These are phyloP conservation scores for Pyrus hybrid DNA, from an alignment of 331 rosid genomes.

Conservation along the genomic window DNA sequence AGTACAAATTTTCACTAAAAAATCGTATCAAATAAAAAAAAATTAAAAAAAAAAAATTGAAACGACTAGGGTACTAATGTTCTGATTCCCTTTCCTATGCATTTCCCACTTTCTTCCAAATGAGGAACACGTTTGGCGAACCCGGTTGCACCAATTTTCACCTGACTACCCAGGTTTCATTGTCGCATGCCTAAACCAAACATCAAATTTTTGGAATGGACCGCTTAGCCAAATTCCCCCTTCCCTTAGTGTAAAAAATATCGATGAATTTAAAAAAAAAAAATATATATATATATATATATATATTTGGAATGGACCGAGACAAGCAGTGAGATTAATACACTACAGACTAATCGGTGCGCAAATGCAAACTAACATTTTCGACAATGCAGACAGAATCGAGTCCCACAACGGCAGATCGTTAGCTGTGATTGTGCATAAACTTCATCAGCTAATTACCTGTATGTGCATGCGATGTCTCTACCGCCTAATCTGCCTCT, in stretches of 20 bases:
- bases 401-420: neutral
- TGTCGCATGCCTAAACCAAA: neutral
- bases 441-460: neutral
- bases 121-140: too few relatives aligned
- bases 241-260: too few relatives aligned
- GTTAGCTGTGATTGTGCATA: neutral
- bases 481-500: neutral
- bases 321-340: neutral
- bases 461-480: neutral
- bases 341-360: neutral
- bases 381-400: neutral
- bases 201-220: neutral
- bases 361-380: neutral
- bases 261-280: too few relatives aligned
- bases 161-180: neutral
- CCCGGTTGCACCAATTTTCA: neutral
- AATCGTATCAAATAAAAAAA: too few relatives aligned
- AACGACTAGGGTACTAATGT: too few relatives aligned
- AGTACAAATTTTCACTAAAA: too few relatives aligned
- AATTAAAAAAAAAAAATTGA: too few relatives aligned
- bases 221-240: too few relatives aligned
- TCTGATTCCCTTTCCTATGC: too few relatives aligned
- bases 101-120: too few relatives aligned
- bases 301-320: too few relatives aligned
- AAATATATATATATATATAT: too few relatives aligned